Base-by-base conservation (phyloP, 768 basidiomycete species). In the Postia placenta region DNA sequence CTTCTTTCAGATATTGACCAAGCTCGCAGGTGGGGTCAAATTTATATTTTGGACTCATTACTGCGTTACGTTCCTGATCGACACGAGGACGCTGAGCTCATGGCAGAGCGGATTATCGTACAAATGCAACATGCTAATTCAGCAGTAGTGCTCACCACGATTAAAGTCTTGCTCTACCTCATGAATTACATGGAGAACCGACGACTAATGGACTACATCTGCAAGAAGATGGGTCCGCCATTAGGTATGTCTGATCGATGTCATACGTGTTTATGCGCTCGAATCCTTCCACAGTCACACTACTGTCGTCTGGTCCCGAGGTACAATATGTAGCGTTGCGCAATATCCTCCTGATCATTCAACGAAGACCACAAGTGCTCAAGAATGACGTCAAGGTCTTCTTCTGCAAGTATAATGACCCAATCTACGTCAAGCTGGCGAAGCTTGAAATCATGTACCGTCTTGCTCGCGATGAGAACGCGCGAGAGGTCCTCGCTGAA, bases 341-440 rank as follows among this genome's bases (percentile, higher is more conserved):
- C 45, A 99, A 99, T 62, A 98, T 99, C 62, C 76, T 97, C 42
- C 78, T 99, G 42, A 96, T 99, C 64, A 94, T 99, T 54, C 96
- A 98, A 70, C 81, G 95, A 42, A 79, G 96, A 25, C 93, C 96
- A 2, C 68, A 83, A 11, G 91, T 99, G 26, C 73, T 99, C 36
- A 89, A 89, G 68, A 96, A 96, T 68, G 96, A 98, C 63, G 95
- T 99, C 61, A 92, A 92, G 60, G 94, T 97, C 12, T 98, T 99
- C 71, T 99, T 99, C 70, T 97, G 93, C 87, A 98, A 99, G 68
- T 99, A 98, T 67, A 98, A 98, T 64, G 96, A 98, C 60, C 96
- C 96, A 2, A 96, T 98, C 57, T 99, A 98, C 64, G 92, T 98
- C 65, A 98, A 99, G 65, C 76, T 99, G 25, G 95, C 94, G 43